Evolutionary conservation across 108 stramenopile species (phyloP).

Genomic region (Cyclostephanos tholiformis): DNA sequence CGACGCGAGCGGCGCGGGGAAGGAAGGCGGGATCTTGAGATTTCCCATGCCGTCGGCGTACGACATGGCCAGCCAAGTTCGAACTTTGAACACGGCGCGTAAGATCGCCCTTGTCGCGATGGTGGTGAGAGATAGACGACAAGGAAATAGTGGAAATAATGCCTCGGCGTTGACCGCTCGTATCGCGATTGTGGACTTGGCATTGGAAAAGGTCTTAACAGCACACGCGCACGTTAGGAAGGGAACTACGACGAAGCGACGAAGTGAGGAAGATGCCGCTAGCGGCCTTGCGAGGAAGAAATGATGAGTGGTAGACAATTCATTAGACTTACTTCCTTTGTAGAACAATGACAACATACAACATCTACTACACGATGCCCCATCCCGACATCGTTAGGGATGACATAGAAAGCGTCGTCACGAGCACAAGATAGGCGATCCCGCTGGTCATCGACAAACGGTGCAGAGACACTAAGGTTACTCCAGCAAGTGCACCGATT

Average conservation of each 20-base stretch:
- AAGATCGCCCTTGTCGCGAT: slow-evolving; percentile 82
- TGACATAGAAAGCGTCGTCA: too few relatives aligned
- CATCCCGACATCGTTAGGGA: too few relatives aligned
- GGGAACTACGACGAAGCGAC: slow-evolving; percentile 39
- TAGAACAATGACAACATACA: too few relatives aligned
- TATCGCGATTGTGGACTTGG: slow-evolving; percentile 76
- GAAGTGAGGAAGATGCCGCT: slow-evolving; percentile 23
- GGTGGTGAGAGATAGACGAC: slow-evolving; percentile 38
- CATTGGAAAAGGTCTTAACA: slow-evolving; percentile 69
- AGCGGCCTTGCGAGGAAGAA: not conserved
- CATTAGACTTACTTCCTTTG: too few relatives aligned
- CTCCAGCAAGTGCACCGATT: slow-evolving; percentile 9
- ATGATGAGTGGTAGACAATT: too few relatives aligned
- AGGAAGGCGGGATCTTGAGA: slow-evolving; percentile 8
- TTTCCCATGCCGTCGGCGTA: slow-evolving; percentile 71
- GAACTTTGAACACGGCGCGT: slow-evolving; percentile 82
- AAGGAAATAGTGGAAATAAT: not conserved
- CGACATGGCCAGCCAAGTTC: slow-evolving; percentile 74
- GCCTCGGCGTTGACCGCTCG: slow-evolving; percentile 15
- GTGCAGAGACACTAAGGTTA: slow-evolving; percentile 7
- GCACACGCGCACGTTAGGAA: slow-evolving; percentile 59
- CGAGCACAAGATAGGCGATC: too few relatives aligned
- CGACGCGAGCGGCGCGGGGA: not conserved
- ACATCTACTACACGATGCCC: too few relatives aligned
- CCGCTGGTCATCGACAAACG: slow-evolving; percentile 8